Evolutionary conservation across 2,329 filamentous ascomycete genomes (phyloP), one percentile per base, ranked within the genome.

Genomic region (Xylariales sp.): DNA sequence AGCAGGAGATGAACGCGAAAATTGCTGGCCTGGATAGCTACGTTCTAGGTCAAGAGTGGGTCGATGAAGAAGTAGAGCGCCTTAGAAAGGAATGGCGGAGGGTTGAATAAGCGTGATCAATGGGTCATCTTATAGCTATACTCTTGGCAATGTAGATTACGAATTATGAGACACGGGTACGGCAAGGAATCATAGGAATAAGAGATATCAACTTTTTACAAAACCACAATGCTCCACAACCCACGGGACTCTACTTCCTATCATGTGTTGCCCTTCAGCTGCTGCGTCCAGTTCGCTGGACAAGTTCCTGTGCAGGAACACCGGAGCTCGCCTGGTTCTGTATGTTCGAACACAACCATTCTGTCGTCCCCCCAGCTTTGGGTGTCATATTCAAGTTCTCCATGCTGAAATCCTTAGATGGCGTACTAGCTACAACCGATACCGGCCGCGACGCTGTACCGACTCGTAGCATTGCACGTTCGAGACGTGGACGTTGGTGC

Each of bases 1-100:
- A 87, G 56, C 62, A 70, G 11, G 70, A 78, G 32, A 77, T 82
- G 42, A 68, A 78, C 33, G 73, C 74, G 31, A 70, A 75, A 49
- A 65, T 80, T 42, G 59, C 65, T 28, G 61, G 63, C 46, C 51
- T 76, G 40, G 62, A 69, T 31, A 57, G 56, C 40, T 58, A 51
- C 28, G 49, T 55, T n/a, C 52, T 59, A 10, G 59, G 60, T 4
- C 54, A 62, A 31, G 54, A 58, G 8, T 63, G 66, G 65, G 60
- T 63, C 3, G 63, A 68, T 4, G 58, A 63, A 12, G 68, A 74
- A 53, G 62, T 63, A 42, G 70, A 68, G 34, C 67, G 68, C 47
- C 60, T 80, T 40, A 62, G 76, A 38, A 64, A 69, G 35, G 75
- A 84, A 51, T 78, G 80, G 70, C 70, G 67, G 54, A 70, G 66